phyloP scores from a whole-genome alignment of 441 rosid species.

The Pelargonium exstipulatum region DNA sequence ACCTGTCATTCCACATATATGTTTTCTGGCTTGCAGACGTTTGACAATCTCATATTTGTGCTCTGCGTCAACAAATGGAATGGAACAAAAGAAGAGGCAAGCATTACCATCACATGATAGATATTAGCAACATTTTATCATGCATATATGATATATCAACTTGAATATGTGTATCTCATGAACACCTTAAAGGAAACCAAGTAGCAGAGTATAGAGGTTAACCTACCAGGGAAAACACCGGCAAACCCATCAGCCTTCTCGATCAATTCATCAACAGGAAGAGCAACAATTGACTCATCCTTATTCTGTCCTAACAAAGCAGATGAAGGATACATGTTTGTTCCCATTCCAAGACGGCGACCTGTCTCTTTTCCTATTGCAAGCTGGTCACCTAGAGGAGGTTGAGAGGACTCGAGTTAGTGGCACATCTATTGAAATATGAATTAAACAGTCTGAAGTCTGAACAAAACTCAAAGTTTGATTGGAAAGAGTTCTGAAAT shows the following conservation, averaged over 20 bases:
- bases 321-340: conserved; percentile 54
- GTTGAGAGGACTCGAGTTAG: background rate
- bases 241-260: background rate
- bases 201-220: too few species aligned
- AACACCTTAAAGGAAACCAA: too few species aligned
- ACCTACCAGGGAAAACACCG: background rate
- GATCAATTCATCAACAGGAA: background rate
- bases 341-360: conserved; percentile 30
- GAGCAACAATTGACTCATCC: conserved; percentile 27
- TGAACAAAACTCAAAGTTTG: background rate
- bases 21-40: conserved; percentile 51
- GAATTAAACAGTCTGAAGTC: background rate
- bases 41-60: conserved; percentile 53
- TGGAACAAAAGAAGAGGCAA: background rate
- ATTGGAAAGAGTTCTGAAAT: background rate
- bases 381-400: conserved; percentile 48
- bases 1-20: conserved; percentile 53
- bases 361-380: conserved; percentile 52
- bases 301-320: conserved; percentile 45
- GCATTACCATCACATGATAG: too few species aligned
- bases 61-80: conserved; percentile 23
- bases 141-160: background rate
- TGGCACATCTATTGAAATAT: too few species aligned
- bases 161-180: too few species aligned
- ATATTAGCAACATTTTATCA: background rate